Evolutionary conservation across 2,329 filamentous ascomycete species (phyloP).

Genomic region (Fusarium drepaniforme): DNA sequence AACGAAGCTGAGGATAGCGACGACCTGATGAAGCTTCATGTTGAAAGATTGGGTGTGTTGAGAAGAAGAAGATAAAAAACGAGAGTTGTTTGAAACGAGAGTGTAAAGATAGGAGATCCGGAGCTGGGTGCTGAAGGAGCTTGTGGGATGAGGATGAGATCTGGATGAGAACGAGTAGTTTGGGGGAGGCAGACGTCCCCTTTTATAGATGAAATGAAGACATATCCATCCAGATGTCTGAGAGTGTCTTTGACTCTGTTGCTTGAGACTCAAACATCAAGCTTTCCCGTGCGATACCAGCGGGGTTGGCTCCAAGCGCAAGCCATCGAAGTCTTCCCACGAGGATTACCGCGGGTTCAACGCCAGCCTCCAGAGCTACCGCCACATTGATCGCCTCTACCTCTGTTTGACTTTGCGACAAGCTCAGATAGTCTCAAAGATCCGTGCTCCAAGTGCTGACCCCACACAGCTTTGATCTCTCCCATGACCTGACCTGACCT

Average conservation of each 20-base stretch:
- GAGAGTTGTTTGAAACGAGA: slow-evolving; percentile 12
- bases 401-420: slow-evolving; percentile 5
- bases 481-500: not conserved
- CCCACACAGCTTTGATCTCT: not conserved
- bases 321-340: not conserved
- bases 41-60: slow-evolving; percentile 4
- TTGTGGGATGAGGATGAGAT: slow-evolving; percentile 22
- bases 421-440: slow-evolving; percentile 16
- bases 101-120: slow-evolving; percentile 13
- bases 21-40: slow-evolving; percentile 30
- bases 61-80: not conserved
- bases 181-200: not conserved
- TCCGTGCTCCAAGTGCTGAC: not conserved
- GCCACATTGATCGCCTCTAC: not conserved
- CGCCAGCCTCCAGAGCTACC: not conserved
- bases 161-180: not conserved
- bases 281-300: not conserved
- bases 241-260: not conserved
- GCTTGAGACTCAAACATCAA: not conserved
- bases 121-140: slow-evolving; percentile 10
- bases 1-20: slow-evolving; percentile 28
- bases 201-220: slow-evolving; percentile 23
- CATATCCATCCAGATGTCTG: not conserved
- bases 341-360: not conserved
- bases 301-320: not conserved